Conservation (phyloP, 345 rosid species). For the Balakata baccata region DNA sequence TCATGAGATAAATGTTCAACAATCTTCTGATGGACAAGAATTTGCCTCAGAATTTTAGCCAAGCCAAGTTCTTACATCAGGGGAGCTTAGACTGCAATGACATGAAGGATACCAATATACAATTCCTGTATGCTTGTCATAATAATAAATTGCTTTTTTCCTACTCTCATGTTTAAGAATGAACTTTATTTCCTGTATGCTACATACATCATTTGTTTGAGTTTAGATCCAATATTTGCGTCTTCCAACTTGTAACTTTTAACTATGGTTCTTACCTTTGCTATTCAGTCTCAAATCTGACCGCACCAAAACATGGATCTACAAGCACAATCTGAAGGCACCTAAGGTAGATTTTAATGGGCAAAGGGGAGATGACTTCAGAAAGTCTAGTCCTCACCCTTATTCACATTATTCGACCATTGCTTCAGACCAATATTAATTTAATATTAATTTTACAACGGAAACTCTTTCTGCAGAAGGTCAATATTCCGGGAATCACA, state of each 20-base stretch:
- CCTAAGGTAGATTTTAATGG: slow-evolving; percentile 3
- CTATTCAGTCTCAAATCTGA: slow-evolving; percentile 1
- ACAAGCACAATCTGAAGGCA: no score
- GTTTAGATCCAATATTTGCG: not conserved
- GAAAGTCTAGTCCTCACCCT: not conserved
- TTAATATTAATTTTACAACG: slow-evolving; percentile 42
- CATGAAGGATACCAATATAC: not conserved
- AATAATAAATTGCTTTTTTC: not conserved
- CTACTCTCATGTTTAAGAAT: not conserved
- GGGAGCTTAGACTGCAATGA: not conserved
- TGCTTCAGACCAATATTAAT: not conserved
- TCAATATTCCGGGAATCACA: slow-evolving; percentile 95
- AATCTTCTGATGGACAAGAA: no score
- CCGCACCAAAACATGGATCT: not conserved
- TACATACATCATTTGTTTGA: not conserved
- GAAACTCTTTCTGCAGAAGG: slow-evolving; percentile 81
- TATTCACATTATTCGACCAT: not conserved
- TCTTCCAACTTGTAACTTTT: not conserved
- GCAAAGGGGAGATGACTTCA: not conserved
- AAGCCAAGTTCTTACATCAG: not conserved
- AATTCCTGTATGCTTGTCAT: not conserved
- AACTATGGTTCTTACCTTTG: not conserved
- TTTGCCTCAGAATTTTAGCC: no score
- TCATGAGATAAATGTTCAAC: no score
- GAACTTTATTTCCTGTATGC: no score